A percentile compares a stretch with the other conserved stretches of the same genome.
These are phyloP conservation scores for Aciculoconidium aculeatum DNA, from an alignment of 805 yeast genomes.

Conservation along the genomic window DNA sequence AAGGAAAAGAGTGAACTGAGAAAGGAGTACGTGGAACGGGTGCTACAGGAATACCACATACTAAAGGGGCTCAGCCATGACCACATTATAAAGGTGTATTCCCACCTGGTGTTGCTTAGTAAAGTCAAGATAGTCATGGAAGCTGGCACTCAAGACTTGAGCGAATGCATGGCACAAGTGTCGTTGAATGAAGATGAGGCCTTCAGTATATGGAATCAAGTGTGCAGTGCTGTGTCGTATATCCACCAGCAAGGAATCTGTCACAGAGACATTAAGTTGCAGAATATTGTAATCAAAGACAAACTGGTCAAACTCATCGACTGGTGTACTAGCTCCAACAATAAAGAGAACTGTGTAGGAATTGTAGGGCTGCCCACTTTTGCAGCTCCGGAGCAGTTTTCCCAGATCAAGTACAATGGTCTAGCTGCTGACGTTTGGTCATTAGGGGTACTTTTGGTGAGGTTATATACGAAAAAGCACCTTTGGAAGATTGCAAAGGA, in stretches of 20 bases:
- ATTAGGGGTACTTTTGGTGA: constrained; percentile 38
- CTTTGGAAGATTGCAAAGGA: constrained; percentile 46
- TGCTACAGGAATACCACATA: constrained; percentile 30
- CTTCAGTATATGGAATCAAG: constrained; percentile 37
- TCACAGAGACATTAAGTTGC: constrained; percentile 49
- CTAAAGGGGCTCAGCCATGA: constrained; percentile 22
- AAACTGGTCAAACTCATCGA: constrained; percentile 42
- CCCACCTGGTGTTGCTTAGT: constrained; percentile 18
- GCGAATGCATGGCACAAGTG: constrained; percentile 6
- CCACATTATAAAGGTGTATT: constrained; percentile 30
- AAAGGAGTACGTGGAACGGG: constrained; percentile 33
- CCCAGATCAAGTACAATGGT: constrained; percentile 34
- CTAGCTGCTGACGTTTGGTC: constrained; percentile 45
- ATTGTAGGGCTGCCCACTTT: constrained; percentile 42
- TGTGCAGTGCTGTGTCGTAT: constrained; percentile 30
- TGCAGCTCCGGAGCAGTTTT: constrained; percentile 44
- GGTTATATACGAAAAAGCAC: constrained; percentile 21
- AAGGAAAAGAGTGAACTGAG: constrained; percentile 36
- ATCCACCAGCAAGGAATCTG: constrained; percentile 34
- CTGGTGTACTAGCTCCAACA: constrained; percentile 20
- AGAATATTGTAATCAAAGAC: constrained; percentile 29
- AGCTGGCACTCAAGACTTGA: constrained; percentile 23
- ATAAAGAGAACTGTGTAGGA: constrained; percentile 27
- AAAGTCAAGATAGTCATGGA: constrained; percentile 25
- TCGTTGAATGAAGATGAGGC: constrained; percentile 8